Conservation (phyloP, 495 filamentous ascomycete species). For the Aspergillus funiculosus region DNA sequence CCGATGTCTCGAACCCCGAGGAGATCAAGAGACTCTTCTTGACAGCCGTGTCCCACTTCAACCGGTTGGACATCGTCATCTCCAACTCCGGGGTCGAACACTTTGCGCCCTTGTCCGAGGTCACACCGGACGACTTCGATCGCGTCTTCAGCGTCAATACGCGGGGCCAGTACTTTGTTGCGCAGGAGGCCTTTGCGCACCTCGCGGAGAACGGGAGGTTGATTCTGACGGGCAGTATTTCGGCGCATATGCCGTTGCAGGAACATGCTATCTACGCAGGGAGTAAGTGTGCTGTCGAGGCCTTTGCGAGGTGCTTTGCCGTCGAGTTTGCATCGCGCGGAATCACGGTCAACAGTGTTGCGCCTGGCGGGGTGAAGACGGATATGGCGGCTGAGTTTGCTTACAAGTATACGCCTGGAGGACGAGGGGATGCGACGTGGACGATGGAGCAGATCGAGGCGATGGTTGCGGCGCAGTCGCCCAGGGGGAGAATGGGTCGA, state of each 20-base stretch:
- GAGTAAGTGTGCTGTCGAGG: constrained; percentile 71
- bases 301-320: constrained; percentile 69
- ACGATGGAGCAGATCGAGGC: no score
- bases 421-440: no score
- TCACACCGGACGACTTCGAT: constrained; percentile 68
- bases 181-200: constrained; percentile 66
- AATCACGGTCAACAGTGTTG: constrained; percentile 74
- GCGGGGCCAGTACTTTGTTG: constrained; percentile 78
- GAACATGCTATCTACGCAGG: constrained; percentile 73
- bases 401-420: no score
- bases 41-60: constrained; percentile 60
- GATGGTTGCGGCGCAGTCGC: no score
- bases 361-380: constrained; percentile 71
- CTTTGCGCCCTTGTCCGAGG: constrained; percentile 52
- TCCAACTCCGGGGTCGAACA: constrained; percentile 53
- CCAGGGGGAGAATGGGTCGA: no score
- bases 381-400: no score
- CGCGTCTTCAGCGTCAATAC: constrained; percentile 71
- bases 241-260: constrained; percentile 54
- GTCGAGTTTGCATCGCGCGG: constrained; percentile 68
- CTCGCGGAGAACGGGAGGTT: constrained; percentile 61
- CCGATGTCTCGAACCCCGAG: constrained; percentile 62
- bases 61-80: constrained; percentile 65
- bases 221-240: constrained; percentile 52
- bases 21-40: constrained; percentile 63